Evolutionary conservation across 2,329 filamentous ascomycete species (phyloP), one percentile per base, ranked within the genome.

Genomic region (Akanthomyces uredinophilus): DNA sequence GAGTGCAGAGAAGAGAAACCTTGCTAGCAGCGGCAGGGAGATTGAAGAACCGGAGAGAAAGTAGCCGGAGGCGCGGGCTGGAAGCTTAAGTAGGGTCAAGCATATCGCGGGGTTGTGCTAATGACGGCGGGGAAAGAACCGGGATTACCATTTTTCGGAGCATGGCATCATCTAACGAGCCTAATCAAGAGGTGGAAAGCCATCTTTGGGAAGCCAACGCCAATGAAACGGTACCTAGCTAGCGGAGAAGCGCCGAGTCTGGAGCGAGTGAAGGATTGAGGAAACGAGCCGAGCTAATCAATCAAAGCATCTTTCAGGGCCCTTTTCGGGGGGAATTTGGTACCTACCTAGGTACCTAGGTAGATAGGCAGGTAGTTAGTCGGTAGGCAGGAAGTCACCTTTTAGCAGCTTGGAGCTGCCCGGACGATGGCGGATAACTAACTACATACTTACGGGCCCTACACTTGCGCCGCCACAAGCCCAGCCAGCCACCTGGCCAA

Each of bases 1-100:
- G 22, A 41, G n/a, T 7, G 20, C 37, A 41, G 11, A 14, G 22
- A 16, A 6, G 20, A 41, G 20, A 16, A 18, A 10, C 20, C 22
- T 22, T 20, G 10, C 37, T n/a, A 7, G 55, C 16, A n/a, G 20
- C n/a, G 8, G 11, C 32, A 18, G 7, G 22, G 13, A 8, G 20
- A 6, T 22, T 24, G 32, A 3, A 41, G 18, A 39, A 4, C 20
- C 18, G 16, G 37, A 22, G 14, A 41, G 20, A 46, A 37, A 5
- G 35, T 6, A 46, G 22, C 50, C 37, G 16, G 18, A 35, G 22
- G 24, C 47, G 57, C 16, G 58, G 41, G 11, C 20, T 35, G 24
- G 39, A 27, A 60, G 58, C 49, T 60, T 53, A 59, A 60, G 49
- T 60, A 60, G 57, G n/a, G 47, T 50, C 56, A 52, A n/a, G 4